Conservation (phyloP, 441 rosid species). For the Populus tomentosa region DNA sequence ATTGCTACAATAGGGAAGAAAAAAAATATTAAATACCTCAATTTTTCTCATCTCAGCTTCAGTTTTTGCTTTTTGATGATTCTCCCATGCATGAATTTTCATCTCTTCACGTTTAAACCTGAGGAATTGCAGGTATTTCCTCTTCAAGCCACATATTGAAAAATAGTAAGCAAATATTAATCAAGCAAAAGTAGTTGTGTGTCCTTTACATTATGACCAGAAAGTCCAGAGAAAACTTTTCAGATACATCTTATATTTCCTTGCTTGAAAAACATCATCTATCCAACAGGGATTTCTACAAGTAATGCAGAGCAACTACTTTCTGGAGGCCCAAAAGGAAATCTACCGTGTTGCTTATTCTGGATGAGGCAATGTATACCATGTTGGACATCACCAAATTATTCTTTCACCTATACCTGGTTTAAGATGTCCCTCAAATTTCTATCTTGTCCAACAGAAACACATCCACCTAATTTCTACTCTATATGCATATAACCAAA, state of each 20-base stretch:
- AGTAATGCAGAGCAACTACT: neutral
- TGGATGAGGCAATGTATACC: neutral
- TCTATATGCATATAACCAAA: neutral
- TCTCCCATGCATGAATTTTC: conserved; percentile 90
- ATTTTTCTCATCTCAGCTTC: conserved; percentile 80
- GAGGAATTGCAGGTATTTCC: neutral
- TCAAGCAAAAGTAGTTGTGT: neutral
- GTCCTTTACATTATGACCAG: neutral
- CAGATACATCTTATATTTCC: neutral
- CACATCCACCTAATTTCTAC: neutral
- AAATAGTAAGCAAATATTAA: neutral
- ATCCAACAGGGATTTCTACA: neutral
- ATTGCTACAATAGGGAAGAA: neutral
- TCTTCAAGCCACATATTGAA: conserved; percentile 16
- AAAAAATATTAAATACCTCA: conserved; percentile 45
- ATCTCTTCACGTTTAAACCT: conserved; percentile 84
- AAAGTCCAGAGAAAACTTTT: neutral
- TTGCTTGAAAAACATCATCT: neutral
- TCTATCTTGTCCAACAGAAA: neutral
- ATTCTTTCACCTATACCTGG: neutral
- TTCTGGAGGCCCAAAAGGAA: neutral
- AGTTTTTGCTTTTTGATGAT: conserved; percentile 72
- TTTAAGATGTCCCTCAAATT: neutral
- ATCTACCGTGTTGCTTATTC: neutral
- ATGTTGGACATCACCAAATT: neutral